Percentiles rank a stretch among this genome's conserved stretches.
phyloP scores from a whole-genome alignment of 805 yeast species.

The Saturnispora silvae region DNA sequence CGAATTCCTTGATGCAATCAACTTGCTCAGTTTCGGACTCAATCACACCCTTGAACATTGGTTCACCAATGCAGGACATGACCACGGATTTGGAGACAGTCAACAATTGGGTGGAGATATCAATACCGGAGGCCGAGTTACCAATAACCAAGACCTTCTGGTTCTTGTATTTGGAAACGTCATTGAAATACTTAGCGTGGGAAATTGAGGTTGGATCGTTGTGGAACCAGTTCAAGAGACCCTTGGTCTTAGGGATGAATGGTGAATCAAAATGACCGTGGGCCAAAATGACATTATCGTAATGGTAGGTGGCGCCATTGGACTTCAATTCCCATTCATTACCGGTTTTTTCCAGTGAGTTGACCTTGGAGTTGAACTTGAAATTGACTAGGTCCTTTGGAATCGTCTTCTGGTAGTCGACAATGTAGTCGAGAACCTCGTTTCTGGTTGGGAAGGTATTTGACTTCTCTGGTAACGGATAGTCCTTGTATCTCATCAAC shows the following conservation, averaged over 20 bases:
- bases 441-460: slow-evolving; percentile 49
- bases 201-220: slow-evolving; percentile 25
- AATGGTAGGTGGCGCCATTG: slow-evolving; percentile 9
- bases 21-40: slow-evolving; percentile 19
- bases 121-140: slow-evolving; percentile 66
- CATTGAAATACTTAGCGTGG: slow-evolving; percentile 36
- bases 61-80: slow-evolving; percentile 23
- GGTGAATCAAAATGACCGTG: slow-evolving; percentile 41
- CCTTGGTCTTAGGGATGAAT: slow-evolving; percentile 33
- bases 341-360: slow-evolving; percentile 27
- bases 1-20: slow-evolving; percentile 19
- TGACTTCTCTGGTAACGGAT: slow-evolving; percentile 25
- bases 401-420: slow-evolving; percentile 39
- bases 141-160: slow-evolving; percentile 29
- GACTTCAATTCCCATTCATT: slow-evolving; percentile 21
- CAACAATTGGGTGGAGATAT: slow-evolving; percentile 29
- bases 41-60: slow-evolving; percentile 22
- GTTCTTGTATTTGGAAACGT: slow-evolving; percentile 24
- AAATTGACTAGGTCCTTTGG: slow-evolving; percentile 26
- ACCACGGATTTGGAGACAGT: slow-evolving; percentile 22
- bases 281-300: slow-evolving; percentile 32
- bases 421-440: slow-evolving; percentile 54
- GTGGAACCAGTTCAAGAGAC: slow-evolving; percentile 28
- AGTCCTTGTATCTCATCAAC: slow-evolving; percentile 24
- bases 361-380: slow-evolving; percentile 34